phyloP scores from a whole-genome alignment of 208 protist genomes.

The Wallacemonas collosoma region DNA sequence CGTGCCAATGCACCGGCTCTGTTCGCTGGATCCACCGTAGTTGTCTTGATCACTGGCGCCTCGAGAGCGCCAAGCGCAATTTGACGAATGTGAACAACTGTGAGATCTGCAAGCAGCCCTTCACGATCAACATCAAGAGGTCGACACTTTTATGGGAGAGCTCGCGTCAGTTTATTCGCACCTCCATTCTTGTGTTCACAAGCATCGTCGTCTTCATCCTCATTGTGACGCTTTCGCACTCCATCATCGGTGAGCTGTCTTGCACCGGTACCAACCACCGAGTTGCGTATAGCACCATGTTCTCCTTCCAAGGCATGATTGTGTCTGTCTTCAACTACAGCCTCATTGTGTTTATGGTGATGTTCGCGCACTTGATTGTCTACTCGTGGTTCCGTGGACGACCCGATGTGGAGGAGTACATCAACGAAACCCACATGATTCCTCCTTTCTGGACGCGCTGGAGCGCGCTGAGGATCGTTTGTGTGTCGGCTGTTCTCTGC shows the following conservation, averaged over 20 bases:
- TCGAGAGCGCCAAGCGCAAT: slow-evolving; percentile 74
- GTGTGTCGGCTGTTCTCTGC: slow-evolving; percentile 34
- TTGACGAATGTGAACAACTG: slow-evolving; percentile 69
- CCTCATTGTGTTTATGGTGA: slow-evolving; percentile 39
- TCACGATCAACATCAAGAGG: slow-evolving; percentile 48
- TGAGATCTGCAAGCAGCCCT: slow-evolving; percentile 79
- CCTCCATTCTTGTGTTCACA: slow-evolving; percentile 38
- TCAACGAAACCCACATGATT: slow-evolving; percentile 45
- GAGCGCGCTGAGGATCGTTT: slow-evolving; percentile 37
- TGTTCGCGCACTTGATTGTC: slow-evolving; percentile 51
- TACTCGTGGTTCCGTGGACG: slow-evolving; percentile 65
- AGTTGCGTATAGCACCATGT: slow-evolving; percentile 64
- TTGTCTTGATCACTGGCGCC: slow-evolving; percentile 81
- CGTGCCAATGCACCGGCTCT: slow-evolving; percentile 76
- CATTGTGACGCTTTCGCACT: slow-evolving; percentile 32
- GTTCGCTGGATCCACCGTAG: slow-evolving; percentile 74
- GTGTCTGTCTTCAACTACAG: slow-evolving; percentile 62
- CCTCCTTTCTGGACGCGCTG: slow-evolving; percentile 63
- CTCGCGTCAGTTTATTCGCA: slow-evolving; percentile 39
- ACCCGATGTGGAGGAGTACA: slow-evolving; percentile 49
- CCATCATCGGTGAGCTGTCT: slow-evolving; percentile 52
- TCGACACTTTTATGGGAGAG: slow-evolving; percentile 50
- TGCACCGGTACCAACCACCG: slow-evolving; percentile 59
- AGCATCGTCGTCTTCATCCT: slow-evolving; percentile 32
- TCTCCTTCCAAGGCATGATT: slow-evolving; percentile 49